Evolutionary conservation across 208 protist species (phyloP).

Genomic region (Wallacemonas rigidus): DNA sequence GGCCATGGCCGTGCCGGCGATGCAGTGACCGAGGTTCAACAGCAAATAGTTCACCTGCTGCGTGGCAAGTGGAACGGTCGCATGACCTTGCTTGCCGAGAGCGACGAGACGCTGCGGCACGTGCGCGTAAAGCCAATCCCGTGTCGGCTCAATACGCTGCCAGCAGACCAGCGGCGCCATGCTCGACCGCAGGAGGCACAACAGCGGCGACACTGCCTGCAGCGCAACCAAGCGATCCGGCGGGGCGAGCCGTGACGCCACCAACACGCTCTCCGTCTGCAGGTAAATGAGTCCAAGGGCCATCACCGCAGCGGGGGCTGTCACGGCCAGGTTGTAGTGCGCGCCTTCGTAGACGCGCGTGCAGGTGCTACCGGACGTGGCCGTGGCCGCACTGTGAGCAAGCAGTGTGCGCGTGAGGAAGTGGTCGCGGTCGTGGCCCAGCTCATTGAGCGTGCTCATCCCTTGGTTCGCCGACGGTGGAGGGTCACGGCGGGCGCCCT

Average conservation of each 20-base stretch:
- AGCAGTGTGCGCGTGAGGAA: conserved; percentile 66
- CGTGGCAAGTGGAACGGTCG: conserved; percentile 22
- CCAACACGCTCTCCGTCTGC: conserved; percentile 51
- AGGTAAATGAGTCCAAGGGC: conserved; percentile 82
- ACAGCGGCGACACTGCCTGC: conserved; percentile 66
- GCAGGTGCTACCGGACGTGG: conserved; percentile 44
- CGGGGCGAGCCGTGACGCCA: conserved; percentile 53
- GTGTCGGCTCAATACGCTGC: conserved; percentile 50
- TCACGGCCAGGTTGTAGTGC: conserved; percentile 75
- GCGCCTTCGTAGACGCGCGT: conserved; percentile 77
- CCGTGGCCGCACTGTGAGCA: conserved; percentile 40
- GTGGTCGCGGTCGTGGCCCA: conserved; percentile 48
- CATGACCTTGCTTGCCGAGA: conserved; percentile 24
- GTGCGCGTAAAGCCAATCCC: conserved; percentile 49
- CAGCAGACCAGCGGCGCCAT: conserved; percentile 74
- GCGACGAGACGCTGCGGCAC: conserved; percentile 34
- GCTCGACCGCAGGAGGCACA: conserved; percentile 77
- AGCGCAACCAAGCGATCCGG: conserved; percentile 56
- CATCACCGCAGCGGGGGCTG: conserved; percentile 65
- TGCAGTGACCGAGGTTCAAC: conserved; percentile 79
- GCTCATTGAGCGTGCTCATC: conserved; percentile 57
- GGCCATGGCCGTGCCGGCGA: conserved; percentile 71
- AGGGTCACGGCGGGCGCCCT: conserved; percentile 54
- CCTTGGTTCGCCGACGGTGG: conserved; percentile 52
- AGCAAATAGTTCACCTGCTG: conserved; percentile 77